These are phyloP conservation scores for Penicillium sp. DNA, from an alignment of 2,329 filamentous ascomycete species.

Conservation along the genomic window DNA sequence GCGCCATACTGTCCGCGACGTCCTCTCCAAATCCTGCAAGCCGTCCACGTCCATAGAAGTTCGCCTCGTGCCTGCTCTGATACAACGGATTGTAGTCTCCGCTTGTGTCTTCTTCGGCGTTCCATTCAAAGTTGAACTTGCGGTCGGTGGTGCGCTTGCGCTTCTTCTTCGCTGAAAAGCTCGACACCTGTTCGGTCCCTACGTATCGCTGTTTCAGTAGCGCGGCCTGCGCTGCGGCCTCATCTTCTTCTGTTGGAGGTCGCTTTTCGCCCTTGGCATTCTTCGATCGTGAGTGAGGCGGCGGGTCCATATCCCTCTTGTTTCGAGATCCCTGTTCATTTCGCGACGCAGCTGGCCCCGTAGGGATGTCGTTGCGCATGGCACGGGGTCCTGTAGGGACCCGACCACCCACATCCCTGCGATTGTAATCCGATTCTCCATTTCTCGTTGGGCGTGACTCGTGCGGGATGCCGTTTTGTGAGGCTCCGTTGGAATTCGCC, in stretches of 20 bases:
- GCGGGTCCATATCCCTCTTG: conserved; percentile 48
- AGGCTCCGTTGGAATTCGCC: conserved; percentile 27
- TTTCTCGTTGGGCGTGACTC: conserved; percentile 10
- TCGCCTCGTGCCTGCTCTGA: conserved; percentile 58
- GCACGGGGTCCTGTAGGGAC: conserved; percentile 66
- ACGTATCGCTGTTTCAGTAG: conserved; percentile 79
- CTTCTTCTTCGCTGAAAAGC: conserved; percentile 94
- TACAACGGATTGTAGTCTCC: conserved; percentile 77
- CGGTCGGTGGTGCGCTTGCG: conserved; percentile 84
- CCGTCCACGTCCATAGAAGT: conserved; percentile 61
- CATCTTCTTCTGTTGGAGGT: conserved; percentile 45
- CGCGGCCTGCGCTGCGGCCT: conserved; percentile 62
- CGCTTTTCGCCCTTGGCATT: conserved; percentile 41
- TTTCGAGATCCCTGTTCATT: conserved; percentile 19
- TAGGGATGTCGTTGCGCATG: conserved; percentile 51
- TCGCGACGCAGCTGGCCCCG: conserved; percentile 48
- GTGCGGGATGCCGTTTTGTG: conserved; percentile 18
- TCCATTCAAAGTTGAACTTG: conserved; percentile 99
- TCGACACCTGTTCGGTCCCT: conserved; percentile 82
- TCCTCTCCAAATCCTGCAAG: conserved; percentile 62
- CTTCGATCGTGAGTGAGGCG: conserved; percentile 36
- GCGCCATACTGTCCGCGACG: conserved; percentile 45
- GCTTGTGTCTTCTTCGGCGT: conserved; percentile 86
- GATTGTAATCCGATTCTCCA: conserved; percentile 19
- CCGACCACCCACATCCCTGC: conserved; percentile 3